Evolutionary conservation across 1,139 yeast species (phyloP).

Genomic region (Yarrowia galli): DNA sequence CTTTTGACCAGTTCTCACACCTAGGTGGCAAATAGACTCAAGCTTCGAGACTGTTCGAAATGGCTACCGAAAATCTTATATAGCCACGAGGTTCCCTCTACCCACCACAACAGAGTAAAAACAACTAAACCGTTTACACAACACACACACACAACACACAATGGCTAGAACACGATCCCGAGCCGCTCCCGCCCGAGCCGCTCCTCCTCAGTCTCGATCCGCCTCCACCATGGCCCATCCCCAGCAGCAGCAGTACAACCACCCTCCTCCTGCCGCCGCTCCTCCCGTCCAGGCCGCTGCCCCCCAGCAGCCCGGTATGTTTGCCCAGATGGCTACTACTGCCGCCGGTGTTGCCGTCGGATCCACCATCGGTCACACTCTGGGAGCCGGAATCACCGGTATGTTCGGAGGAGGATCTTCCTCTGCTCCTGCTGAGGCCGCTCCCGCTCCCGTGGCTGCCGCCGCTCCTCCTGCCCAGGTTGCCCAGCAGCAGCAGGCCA

Average conservation of each 20-base stretch:
- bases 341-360: constrained; percentile 99
- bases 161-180: constrained; percentile 60
- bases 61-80: constrained; percentile 34
- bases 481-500: constrained; percentile 57
- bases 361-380: constrained; percentile 93
- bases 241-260: constrained; percentile 54
- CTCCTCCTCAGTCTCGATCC: constrained; percentile 69
- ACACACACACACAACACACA: constrained; percentile 41
- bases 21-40: constrained; percentile 35
- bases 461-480: constrained; percentile 45
- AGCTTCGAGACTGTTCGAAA: constrained; percentile 37
- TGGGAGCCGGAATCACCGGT: constrained; percentile 92
- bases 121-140: neutral
- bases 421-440: constrained; percentile 57
- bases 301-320: constrained; percentile 83
- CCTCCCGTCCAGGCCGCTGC: constrained; percentile 54
- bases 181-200: constrained; percentile 55
- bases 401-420: constrained; percentile 85
- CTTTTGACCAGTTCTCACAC: neutral
- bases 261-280: constrained; percentile 49
- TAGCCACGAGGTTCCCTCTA: constrained; percentile 22
- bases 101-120: constrained; percentile 7
- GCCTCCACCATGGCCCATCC: constrained; percentile 72
- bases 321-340: constrained; percentile 97
- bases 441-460: constrained; percentile 42